Conservation (phyloP, 768 basidiomycete species). For the Heimioporus sp. region DNA sequence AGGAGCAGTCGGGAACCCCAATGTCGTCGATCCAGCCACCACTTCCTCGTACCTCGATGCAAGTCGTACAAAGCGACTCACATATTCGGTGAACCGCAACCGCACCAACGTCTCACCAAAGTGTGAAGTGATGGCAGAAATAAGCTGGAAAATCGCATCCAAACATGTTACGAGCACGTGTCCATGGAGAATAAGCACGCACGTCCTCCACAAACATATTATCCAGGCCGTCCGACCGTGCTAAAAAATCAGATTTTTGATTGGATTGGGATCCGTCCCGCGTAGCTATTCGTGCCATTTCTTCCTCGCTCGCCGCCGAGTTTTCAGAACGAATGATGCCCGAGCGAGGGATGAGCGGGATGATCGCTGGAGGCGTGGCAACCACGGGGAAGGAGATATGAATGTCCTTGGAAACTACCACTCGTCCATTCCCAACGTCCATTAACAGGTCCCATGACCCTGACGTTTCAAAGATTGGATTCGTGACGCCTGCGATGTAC, state of each 20-base stretch:
- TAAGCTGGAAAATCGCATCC: constrained; percentile 45
- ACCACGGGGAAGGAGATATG: constrained; percentile 51
- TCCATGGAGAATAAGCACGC: constrained; percentile 27
- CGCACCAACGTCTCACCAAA: constrained; percentile 89
- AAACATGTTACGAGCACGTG: neutral
- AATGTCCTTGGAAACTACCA: constrained; percentile 88
- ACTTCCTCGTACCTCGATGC: constrained; percentile 91
- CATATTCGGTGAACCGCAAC: constrained; percentile 87
- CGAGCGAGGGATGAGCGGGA: constrained; percentile 50
- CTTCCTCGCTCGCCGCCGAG: constrained; percentile 65
- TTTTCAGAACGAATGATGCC: constrained; percentile 66
- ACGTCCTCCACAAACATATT: constrained; percentile 94
- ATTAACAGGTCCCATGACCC: constrained; percentile 92
- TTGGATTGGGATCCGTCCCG: constrained; percentile 50
- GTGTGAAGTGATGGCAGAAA: constrained; percentile 84
- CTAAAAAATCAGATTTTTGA: constrained; percentile 51
- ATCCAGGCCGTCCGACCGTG: constrained; percentile 65
- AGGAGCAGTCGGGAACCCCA: constrained; percentile 64
- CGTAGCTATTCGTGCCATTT: constrained; percentile 53
- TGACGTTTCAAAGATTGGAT: constrained; percentile 90
- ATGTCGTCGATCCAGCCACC: constrained; percentile 63
- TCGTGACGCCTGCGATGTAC: constrained; percentile 96
- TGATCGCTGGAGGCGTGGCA: constrained; percentile 38
- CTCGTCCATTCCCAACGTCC: constrained; percentile 83
- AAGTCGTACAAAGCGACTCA: constrained; percentile 80